Conservation (phyloP, 768 basidiomycete genomes). For the Auriscalpium microsporum region DNA sequence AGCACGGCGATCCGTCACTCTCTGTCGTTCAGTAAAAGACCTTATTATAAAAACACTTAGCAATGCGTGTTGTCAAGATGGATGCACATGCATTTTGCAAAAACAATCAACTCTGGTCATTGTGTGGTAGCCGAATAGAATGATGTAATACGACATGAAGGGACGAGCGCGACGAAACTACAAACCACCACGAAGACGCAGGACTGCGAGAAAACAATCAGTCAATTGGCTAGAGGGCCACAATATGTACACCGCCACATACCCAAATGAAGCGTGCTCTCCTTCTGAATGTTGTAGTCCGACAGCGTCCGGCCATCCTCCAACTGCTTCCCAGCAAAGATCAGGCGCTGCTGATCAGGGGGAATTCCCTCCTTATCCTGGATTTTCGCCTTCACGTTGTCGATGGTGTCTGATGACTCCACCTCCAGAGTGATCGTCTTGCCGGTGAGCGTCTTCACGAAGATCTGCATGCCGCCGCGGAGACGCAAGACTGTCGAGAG, state of each 20-base stretch:
- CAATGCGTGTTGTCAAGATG: neutral
- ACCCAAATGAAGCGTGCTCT: conserved; percentile 61
- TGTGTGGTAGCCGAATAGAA: neutral
- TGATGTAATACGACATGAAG: neutral
- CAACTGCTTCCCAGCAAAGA: conserved; percentile 90
- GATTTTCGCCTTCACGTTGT: conserved; percentile 80
- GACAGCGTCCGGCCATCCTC: conserved; percentile 87
- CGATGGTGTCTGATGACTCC: conserved; percentile 89
- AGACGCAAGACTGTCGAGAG: conserved; percentile 58
- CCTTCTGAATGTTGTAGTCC: conserved; percentile 79
- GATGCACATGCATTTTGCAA: neutral
- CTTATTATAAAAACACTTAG: neutral
- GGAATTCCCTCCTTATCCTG: conserved; percentile 81
- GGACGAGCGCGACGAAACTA: conserved; percentile 19
- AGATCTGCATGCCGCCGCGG: conserved; percentile 88
- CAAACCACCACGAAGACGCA: conserved; percentile 64
- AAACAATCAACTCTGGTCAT: neutral
- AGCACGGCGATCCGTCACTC: neutral
- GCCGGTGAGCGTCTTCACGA: conserved; percentile 81
- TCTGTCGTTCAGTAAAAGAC: too few species aligned
- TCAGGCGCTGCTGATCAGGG: conserved; percentile 82
- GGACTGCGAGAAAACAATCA: conserved; percentile 28
- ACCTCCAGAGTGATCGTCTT: conserved; percentile 93
- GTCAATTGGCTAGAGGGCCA: neutral
- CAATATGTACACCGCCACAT: neutral